Base-by-base conservation (phyloP, 441 rosid species). In the Erodium trifolium region DNA sequence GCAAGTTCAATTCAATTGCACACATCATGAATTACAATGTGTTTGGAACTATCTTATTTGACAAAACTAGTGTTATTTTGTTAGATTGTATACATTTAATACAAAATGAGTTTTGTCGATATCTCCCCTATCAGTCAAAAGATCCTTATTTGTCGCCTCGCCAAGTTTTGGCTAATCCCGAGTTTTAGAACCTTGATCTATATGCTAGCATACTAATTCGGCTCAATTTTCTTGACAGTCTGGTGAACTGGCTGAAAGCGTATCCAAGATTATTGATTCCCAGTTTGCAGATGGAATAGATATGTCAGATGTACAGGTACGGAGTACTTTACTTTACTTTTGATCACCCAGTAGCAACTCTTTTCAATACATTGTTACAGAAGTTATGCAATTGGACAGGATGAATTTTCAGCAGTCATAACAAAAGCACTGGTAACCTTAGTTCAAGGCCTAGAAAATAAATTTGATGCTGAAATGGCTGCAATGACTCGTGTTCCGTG, bases 401-500 rank as follows among this genome's bases (percentile, higher is more conserved):
- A 95, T 80, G 98, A 95, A 79, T 92, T 95, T 82, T 92, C 96
- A 66, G 96, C 90, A 1, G 95, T 95, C 63, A 90, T 92, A 78
- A 95, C 97, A 6, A 91, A 81, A 82, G 88, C 99, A 70, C 79
- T 95, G 72, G 90, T 89, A 37, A 92, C 98, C 68, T 74, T 95
- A 71, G 99, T 95, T 78, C 92, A 88, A 67, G 98, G 98, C 79
- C 72, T 95, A 72, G 99, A 95, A 85, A 90, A 93, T 45, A 95
- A 90, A 78, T 95, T 95, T 79, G 99, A 95, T 83, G 76, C 82
- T 72, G 98, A 95, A 87, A 92, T 95, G 97, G 95, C 91, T 68
- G 87, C 84, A 64, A 95, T 95, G 99, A 84, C 97, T 65, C 95
- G 98, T 76, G 95, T 95, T 75, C 91, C 90, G 68, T 95, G 99